A percentile compares a stretch with the other conserved stretches of the same genome.
phyloP scores from a whole-genome alignment of 768 basidiomycete genomes.

The Saitozyma podzolica region DNA sequence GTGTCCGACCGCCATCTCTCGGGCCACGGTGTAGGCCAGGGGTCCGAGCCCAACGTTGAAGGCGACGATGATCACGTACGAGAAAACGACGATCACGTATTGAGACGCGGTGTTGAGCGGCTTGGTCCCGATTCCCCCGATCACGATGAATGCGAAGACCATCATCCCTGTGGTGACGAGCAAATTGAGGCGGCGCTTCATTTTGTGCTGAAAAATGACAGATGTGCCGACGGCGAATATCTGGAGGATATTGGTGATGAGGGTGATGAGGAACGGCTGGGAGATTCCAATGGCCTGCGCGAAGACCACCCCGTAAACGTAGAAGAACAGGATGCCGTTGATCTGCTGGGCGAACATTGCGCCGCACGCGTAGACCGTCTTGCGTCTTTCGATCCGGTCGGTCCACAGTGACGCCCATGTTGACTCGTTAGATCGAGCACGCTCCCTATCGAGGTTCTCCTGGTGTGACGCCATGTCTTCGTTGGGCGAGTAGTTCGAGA shows the following conservation, averaged over 20 bases:
- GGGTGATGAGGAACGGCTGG: background rate
- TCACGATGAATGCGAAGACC: background rate
- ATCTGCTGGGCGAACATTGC: background rate
- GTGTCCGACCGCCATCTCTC: background rate
- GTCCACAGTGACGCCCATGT: background rate
- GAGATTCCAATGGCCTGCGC: background rate
- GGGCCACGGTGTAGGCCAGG: background rate
- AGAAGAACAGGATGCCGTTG: background rate
- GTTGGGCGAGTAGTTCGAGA: background rate
- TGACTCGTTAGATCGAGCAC: background rate
- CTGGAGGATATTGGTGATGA: slow-evolving; percentile 2
- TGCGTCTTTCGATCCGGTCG: background rate
- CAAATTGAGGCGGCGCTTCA: background rate
- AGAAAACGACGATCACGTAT: background rate
- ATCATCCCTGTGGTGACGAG: background rate
- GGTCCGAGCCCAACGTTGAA: background rate
- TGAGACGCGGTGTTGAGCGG: background rate
- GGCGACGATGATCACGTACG: slow-evolving; percentile 1
- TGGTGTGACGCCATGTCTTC: background rate
- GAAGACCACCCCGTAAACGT: slow-evolving; percentile 1
- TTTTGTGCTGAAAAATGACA: background rate
- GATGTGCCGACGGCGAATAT: background rate
- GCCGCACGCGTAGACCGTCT: background rate
- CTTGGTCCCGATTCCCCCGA: background rate
- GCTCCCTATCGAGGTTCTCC: background rate